Percentiles rank a stretch among this genome's conserved stretches.
These are phyloP conservation scores for Fusarium hostae DNA, from an alignment of 2,329 filamentous ascomycete genomes.

Conservation along the genomic window DNA sequence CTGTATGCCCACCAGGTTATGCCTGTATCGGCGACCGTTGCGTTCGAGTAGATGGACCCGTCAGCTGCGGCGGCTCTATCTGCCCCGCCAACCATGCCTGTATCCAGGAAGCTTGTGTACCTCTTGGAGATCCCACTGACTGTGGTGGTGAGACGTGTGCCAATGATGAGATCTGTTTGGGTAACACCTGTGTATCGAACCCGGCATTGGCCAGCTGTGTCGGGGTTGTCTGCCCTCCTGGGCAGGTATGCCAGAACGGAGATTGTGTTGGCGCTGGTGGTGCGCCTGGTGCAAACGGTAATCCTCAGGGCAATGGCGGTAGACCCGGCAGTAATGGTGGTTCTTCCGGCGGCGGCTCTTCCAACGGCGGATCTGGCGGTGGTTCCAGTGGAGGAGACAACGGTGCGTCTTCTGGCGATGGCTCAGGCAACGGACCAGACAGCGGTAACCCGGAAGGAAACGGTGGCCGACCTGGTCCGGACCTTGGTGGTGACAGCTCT, in stretches of 20 bases:
- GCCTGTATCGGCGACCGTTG: slow-evolving; percentile 28
- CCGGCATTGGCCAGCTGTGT: neutral
- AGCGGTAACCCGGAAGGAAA: neutral
- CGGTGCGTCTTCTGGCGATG: neutral
- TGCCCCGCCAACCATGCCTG: slow-evolving; percentile 27
- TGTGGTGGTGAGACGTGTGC: slow-evolving; percentile 23
- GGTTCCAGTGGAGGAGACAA: neutral
- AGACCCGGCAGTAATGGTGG: neutral
- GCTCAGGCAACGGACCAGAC: neutral
- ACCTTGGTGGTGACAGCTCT: neutral
- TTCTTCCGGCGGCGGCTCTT: neutral
- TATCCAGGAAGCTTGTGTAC: slow-evolving; percentile 18
- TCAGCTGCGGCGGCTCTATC: neutral
- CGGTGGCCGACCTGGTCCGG: neutral
- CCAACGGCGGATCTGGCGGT: neutral
- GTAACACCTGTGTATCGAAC: slow-evolving; percentile 10
- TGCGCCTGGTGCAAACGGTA: neutral
- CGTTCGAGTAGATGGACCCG: slow-evolving; percentile 2
- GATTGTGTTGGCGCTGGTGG: neutral
- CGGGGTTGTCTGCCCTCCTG: neutral
- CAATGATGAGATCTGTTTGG: slow-evolving; percentile 20
- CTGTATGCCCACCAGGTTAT: slow-evolving; percentile 8
- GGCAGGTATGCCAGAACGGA: slow-evolving; percentile 10
- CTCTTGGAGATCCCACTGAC: slow-evolving; percentile 1
- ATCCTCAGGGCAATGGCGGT: neutral